phyloP scores from a whole-genome alignment of 768 basidiomycete species.

The Trichaptum fuscoviolaceum region DNA sequence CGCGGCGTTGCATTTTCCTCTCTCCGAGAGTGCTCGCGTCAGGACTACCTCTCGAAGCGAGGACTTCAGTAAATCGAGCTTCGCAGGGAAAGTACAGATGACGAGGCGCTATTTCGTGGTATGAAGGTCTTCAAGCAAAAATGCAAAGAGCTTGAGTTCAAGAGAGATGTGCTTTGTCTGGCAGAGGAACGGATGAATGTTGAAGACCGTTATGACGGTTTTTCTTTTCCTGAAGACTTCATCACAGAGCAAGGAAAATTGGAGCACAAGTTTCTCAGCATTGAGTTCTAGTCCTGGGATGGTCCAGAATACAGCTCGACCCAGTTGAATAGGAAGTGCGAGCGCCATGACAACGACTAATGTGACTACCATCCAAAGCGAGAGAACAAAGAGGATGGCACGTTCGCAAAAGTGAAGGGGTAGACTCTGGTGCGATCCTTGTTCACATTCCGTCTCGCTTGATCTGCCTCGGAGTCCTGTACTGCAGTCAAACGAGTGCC shows the following conservation, averaged over 20 bases:
- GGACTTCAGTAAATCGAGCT: constrained; percentile 95
- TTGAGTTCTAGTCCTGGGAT: constrained; percentile 46
- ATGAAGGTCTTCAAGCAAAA: constrained; percentile 89
- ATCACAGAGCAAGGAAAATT: constrained; percentile 98
- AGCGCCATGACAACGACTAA: constrained; percentile 52
- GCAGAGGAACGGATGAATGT: constrained; percentile 94
- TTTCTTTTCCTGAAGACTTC: constrained; percentile 95
- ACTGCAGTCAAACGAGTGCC: constrained; percentile 46
- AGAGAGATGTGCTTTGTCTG: constrained; percentile 86
- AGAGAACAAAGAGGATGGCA: constrained; percentile 61
- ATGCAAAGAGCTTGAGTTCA: constrained; percentile 72
- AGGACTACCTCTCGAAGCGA: constrained; percentile 94
- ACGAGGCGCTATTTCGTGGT: constrained; percentile 83
- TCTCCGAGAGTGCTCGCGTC: constrained; percentile 82
- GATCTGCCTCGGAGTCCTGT: constrained; percentile 69
- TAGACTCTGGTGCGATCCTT: constrained; percentile 83
- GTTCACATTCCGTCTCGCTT: constrained; percentile 56
- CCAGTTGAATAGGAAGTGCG: constrained; percentile 63
- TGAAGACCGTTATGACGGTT: constrained; percentile 94
- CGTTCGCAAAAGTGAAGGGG: constrained; percentile 76
- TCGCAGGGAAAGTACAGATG: constrained; percentile 89
- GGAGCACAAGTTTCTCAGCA: constrained; percentile 93
- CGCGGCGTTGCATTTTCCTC: constrained; percentile 55
- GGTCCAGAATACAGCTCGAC: too few relatives aligned
- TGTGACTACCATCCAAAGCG: constrained; percentile 65